Percentiles rank a stretch among this genome's conserved stretches.
These are phyloP conservation scores for Prunus persica DNA, from an alignment of 306 rosid genomes.

Conservation along the genomic window DNA sequence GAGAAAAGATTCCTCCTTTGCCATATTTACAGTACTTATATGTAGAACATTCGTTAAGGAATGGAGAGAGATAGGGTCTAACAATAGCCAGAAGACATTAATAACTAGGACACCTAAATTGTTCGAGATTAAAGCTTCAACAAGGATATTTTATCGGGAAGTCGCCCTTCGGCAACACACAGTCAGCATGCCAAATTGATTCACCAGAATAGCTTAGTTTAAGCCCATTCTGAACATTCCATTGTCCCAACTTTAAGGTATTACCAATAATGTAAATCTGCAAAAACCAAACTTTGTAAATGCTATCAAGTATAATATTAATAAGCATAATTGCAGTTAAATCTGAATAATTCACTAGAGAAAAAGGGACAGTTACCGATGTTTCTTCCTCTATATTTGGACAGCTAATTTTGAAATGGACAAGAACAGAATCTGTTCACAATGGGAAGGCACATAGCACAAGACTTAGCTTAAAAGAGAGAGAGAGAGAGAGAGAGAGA, in stretches of 20 bases:
- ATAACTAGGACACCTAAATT: background rate
- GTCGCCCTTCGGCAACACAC: slow-evolving; percentile 55
- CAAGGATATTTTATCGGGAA: slow-evolving; percentile 84
- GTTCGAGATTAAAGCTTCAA: slow-evolving; percentile 18
- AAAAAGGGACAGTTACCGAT: slow-evolving; percentile 49
- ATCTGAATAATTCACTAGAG: slow-evolving; percentile 3
- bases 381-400: slow-evolving; percentile 71
- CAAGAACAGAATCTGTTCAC: slow-evolving; percentile 47
- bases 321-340: slow-evolving; percentile 1
- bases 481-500: background rate
- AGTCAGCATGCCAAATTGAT: slow-evolving; percentile 80
- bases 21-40: slow-evolving; percentile 78
- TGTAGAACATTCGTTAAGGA: slow-evolving; percentile 65
- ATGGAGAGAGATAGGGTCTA: slow-evolving; percentile 14
- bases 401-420: slow-evolving; percentile 78
- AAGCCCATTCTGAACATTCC: slow-evolving; percentile 68
- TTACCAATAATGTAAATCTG: slow-evolving; percentile 80
- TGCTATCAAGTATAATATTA: slow-evolving; percentile 2
- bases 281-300: slow-evolving; percentile 23
- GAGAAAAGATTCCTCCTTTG: slow-evolving; percentile 51
- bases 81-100: slow-evolving; percentile 4
- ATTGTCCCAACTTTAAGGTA: slow-evolving; percentile 66
- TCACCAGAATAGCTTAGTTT: slow-evolving; percentile 78
- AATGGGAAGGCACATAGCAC: slow-evolving; percentile 24
- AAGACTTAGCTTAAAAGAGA: slow-evolving; percentile 17